Evolutionary conservation across 768 basidiomycete species (phyloP), one percentile per base, ranked within the genome.

Genomic region (Lyophyllum shimeji): DNA sequence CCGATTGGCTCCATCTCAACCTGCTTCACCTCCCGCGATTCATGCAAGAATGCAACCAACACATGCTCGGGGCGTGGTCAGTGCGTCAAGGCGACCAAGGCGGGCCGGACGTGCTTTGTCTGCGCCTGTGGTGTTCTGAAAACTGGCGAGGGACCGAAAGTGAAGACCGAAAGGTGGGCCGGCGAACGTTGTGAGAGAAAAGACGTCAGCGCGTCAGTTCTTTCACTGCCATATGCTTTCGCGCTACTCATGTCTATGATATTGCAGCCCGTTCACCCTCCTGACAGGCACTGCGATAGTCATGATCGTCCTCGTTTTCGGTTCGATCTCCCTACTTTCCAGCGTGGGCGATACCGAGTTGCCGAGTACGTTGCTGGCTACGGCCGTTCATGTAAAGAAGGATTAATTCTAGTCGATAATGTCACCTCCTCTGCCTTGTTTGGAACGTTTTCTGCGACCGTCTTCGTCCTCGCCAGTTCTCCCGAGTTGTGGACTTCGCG

Each of bases 131-230:
- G 72, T 20, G 68, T 65, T 11, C 77, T 79, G 7, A 74, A 70
- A 24, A 86, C 83, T 9, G 79, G 78, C 46, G 72, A 79, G 53
- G 77, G 77, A 9, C 69, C 75, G 23, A 79, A 84, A n/a, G 67
- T 74, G 25, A 78, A 84, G 67, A 83, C 78, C 3, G 80, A 85
- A 58, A 71, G 69, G 29, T 94, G 92, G 91, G 90, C 80, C 1
- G 92, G 92, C 4, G 78, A 81, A 50, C 81, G 76, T 59, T 94
- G 92, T 61, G 84, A 93, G 75, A 80, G 85, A 60, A 85, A 83
- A 70, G 92, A 94, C 65, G 72, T 93, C 46, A 92, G 89, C 76
- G 83, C 82, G 91, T 91, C 64, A 58, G 89, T 83, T 11, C 31
- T 15, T 83, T 13, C 13, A 15, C 43, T 21, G 40, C 11, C 46